Evolutionary conservation across 768 basidiomycete genomes (phyloP), one percentile per base, ranked within the genome.

Genomic region (Serendipita vermifera): DNA sequence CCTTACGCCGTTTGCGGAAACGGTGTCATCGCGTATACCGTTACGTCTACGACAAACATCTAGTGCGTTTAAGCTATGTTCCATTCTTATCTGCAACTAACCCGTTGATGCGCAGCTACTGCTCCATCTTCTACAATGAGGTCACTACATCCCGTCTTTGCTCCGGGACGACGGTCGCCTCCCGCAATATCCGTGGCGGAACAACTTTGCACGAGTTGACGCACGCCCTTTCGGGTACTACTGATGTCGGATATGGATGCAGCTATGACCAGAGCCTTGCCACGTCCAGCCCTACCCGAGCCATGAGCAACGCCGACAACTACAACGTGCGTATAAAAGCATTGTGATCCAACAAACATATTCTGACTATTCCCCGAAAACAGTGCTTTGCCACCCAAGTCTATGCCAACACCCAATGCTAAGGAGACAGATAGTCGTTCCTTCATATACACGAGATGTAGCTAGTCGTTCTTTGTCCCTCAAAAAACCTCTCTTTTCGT

Each of bases 171-270:
- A 65, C 69, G 22, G 74, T 75, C 35, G 67, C 70, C 13, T 68
- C 72, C 20, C 73, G 73, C 60, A 74, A 73, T 62, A 64, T 73
- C 59, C 73, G 75, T 54, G 74, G 74, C 55, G 75, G 73, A 29
- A 75, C 74, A 14, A 72, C 70, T 48, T 69, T 77, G 22, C 74
- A 77, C 58, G 74, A 76, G 72, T 65, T 75, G 54, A 74, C 73
- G 17, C 72, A 75, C 60, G 73, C 73, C 13, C 62, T 70, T n/a
- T 63, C 63, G 7, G 66, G 62, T 59, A 75, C 73, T 32, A 68
- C 68, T 54, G 74, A 77, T 59, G 62, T 74, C 32, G 65, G 59
- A 40, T 73, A 74, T 58, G 72, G 73, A 17, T 74, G 73, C 59
- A 59, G 70, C 46, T 62, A 63, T 39, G 72, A 75, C 62, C 71